These are phyloP conservation scores for Candida insectorum DNA, from an alignment of 805 yeast genomes.

Conservation along the genomic window DNA sequence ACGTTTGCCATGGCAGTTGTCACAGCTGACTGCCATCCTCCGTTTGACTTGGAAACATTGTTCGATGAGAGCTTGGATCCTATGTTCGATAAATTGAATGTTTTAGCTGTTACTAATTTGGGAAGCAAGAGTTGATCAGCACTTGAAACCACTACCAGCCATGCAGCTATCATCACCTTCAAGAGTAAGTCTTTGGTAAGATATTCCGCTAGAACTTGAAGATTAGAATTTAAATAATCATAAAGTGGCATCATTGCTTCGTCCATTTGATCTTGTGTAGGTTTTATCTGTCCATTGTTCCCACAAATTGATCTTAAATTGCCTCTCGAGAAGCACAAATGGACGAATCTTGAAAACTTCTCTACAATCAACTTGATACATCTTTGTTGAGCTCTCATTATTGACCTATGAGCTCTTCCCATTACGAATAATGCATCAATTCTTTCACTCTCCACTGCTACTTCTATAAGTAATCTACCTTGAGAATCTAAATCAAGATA, in stretches of 20 bases:
- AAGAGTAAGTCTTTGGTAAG: slow-evolving; percentile 54
- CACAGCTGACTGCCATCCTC: slow-evolving; percentile 44
- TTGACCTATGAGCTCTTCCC: slow-evolving; percentile 68
- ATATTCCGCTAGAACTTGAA: slow-evolving; percentile 58
- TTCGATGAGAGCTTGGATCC: slow-evolving; percentile 16
- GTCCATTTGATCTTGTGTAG: slow-evolving; percentile 48
- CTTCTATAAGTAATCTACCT: slow-evolving; percentile 63
- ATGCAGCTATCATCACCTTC: slow-evolving; percentile 71
- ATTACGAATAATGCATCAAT: slow-evolving; percentile 78
- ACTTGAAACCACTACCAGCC: slow-evolving; percentile 68
- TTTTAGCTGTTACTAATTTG: slow-evolving; percentile 49
- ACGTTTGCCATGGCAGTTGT: slow-evolving; percentile 50
- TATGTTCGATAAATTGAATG: slow-evolving; percentile 22
- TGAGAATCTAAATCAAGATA: slow-evolving; percentile 60
- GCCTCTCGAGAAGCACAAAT: slow-evolving; percentile 51
- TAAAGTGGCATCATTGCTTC: slow-evolving; percentile 71
- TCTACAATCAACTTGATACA: slow-evolving; percentile 68
- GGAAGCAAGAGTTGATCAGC: slow-evolving; percentile 78
- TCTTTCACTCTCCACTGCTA: slow-evolving; percentile 76
- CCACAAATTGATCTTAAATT: slow-evolving; percentile 60
- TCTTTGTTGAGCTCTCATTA: slow-evolving; percentile 63
- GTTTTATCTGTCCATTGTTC: slow-evolving; percentile 38
- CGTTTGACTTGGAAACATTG: slow-evolving; percentile 5
- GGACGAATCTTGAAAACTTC: slow-evolving; percentile 65
- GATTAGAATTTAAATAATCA: slow-evolving; percentile 67